phyloP scores from a whole-genome alignment of 1,284 basidiomycete genomes.

The Acaromyces ingoldii region DNA sequence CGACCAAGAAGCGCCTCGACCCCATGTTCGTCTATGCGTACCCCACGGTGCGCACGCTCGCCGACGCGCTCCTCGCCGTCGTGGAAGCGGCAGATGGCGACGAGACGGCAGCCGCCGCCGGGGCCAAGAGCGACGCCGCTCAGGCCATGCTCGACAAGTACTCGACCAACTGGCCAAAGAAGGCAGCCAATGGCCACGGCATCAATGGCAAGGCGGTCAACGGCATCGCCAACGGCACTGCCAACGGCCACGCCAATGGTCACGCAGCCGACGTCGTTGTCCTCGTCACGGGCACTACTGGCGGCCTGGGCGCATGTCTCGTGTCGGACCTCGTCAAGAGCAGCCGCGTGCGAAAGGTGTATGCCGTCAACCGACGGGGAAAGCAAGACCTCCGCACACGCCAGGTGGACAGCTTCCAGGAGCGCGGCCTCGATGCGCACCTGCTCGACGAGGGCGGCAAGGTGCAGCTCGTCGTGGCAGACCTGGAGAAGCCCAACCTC shows the following conservation, averaged over 20 bases:
- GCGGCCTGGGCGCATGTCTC: slow-evolving; percentile 6
- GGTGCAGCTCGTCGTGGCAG: slow-evolving; percentile 39
- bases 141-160: slow-evolving; percentile 50
- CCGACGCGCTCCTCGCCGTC: slow-evolving; percentile 37
- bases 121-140: slow-evolving; percentile 34
- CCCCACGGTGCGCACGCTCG: slow-evolving; percentile 49
- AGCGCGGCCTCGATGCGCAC: slow-evolving; percentile 44
- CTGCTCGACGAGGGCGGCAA: slow-evolving; percentile 47
- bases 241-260: not conserved
- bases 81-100: slow-evolving; percentile 11
- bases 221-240: not conserved
- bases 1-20: slow-evolving; percentile 44
- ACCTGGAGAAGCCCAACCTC: slow-evolving; percentile 41
- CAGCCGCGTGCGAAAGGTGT: slow-evolving; percentile 48
- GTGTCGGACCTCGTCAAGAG: slow-evolving; percentile 2
- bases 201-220: too few species aligned
- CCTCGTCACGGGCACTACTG: slow-evolving; percentile 52
- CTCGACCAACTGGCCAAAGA: slow-evolving; percentile 37
- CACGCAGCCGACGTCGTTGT: slow-evolving; percentile 15
- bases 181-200: too few species aligned
- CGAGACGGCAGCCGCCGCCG: not conserved
- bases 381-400: slow-evolving; percentile 22
- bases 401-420: slow-evolving; percentile 46
- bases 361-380: slow-evolving; percentile 45
- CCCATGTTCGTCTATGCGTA: slow-evolving; percentile 52